Evolutionary conservation across 23 red algal species (phyloP).

Genomic region (Chondrus crispus): DNA sequence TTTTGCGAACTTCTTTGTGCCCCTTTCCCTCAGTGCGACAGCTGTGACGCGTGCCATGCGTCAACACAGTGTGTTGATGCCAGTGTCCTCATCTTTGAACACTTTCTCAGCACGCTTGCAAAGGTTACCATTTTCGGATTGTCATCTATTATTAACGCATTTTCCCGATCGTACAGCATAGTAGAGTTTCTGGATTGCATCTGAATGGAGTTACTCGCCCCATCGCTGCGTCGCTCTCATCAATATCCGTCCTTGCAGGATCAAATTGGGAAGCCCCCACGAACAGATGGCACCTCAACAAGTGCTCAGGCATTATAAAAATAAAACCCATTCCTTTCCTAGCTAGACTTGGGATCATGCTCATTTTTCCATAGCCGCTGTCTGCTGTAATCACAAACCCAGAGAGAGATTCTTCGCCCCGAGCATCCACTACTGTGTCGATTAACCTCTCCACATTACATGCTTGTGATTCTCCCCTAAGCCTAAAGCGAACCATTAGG

Average conservation of each 20-base stretch:
- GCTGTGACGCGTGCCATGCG: neutral
- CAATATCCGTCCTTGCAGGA: neutral
- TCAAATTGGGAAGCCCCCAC: neutral
- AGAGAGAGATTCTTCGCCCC: neutral
- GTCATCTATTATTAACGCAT: no score
- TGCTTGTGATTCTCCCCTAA: neutral
- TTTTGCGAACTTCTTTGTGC: neutral
- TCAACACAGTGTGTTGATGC: no score
- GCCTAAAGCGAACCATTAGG: neutral
- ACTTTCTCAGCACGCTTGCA: neutral
- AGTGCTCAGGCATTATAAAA: neutral
- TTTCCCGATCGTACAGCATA: no score
- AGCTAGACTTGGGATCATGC: neutral
- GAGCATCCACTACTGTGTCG: neutral
- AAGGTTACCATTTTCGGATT: no score
- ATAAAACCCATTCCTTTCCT: neutral
- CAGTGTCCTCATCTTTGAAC: neutral
- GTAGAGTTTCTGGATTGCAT: no score
- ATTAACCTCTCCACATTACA: neutral
- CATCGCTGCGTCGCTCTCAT: neutral
- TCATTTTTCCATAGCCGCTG: neutral
- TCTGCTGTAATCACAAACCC: constrained; percentile 11
- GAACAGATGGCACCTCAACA: neutral
- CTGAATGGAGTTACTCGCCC: no score
- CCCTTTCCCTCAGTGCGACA: neutral